Base-by-base conservation (phyloP, 768 basidiomycete species). In the Psilocybe tampanensis region DNA sequence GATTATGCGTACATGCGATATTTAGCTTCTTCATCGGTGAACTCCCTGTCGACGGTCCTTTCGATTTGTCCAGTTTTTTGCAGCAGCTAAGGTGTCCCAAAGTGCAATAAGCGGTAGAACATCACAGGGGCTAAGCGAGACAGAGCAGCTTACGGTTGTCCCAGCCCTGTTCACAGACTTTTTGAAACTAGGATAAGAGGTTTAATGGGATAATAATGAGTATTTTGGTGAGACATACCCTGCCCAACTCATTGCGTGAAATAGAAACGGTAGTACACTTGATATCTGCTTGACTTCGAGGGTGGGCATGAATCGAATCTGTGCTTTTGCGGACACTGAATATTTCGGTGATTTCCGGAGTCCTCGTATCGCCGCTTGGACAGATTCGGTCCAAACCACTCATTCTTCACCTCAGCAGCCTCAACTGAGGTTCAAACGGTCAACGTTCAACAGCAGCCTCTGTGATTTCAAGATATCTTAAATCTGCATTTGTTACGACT, bases 11-110 rank as follows among this genome's bases (percentile, higher is more conserved):
- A 97, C 95, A 83, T 83, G 76, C 86, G 85, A 79, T 86, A 98
- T 69, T 95, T 92, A 47, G 87, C 84, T 70, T 97, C 94, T 72
- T 97, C 95, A 56, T 95, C 89, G 13, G 88, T 80, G 66, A 97
- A 98, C 67, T 98, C 95, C 48, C 92, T 79, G 73, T 98, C 96
- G 22, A 97, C 85, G 0, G 96, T 98, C 24, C 95, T 82, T 70
- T 98, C 96, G 58, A 98, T 94, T 74, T 98, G 95, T 54, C 96
- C 96, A 1, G 95, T 96, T 85, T 98, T 98, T 80, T 98, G 95
- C 71, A 96, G 82, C 65, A 98, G 82, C 92, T 94, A 68, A 49
- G 32, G 41, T 19, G 23, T 26, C 54, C 41, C 36, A 58, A 50
- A 61, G 56, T 59, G 4, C 56, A 47, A 63, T 55, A 61, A 54